Evolutionary conservation across 345 rosid species (phyloP).

Genomic region (Moricandia moricandioides): DNA sequence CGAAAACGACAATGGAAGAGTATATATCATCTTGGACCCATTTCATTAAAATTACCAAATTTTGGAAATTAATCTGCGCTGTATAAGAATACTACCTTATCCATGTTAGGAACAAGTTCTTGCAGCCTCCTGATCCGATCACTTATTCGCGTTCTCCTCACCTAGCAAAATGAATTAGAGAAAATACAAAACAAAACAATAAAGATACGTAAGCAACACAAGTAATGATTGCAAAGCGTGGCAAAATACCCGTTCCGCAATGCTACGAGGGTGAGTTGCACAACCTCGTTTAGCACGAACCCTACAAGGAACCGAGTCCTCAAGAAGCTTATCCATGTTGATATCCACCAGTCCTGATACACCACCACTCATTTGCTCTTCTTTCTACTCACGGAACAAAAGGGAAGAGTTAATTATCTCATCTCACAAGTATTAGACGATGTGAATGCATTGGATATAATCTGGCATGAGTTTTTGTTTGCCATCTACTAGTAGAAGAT

Average conservation of each 20-base stretch:
- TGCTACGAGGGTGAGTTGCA: slow-evolving; percentile 96
- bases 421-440: slow-evolving; percentile 3
- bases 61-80: background rate
- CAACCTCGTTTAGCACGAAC: slow-evolving; percentile 85
- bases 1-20: no score
- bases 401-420: background rate
- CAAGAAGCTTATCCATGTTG: slow-evolving; percentile 50
- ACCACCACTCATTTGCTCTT: slow-evolving; percentile 50
- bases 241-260: slow-evolving; percentile 71
- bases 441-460: background rate
- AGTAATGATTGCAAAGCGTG: background rate
- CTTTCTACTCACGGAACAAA: slow-evolving; percentile 45
- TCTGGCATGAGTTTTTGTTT: no score
- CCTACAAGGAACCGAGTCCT: slow-evolving; percentile 68
- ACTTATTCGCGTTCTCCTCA: slow-evolving; percentile 80
- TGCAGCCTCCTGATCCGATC: slow-evolving; percentile 89
- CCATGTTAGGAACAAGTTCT: slow-evolving; percentile 92
- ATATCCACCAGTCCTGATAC: slow-evolving; percentile 43
- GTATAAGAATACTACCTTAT: slow-evolving; percentile 50
- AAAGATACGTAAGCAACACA: background rate
- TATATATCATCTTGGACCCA: slow-evolving; percentile 2
- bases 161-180: slow-evolving; percentile 38
- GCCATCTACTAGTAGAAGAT: background rate
- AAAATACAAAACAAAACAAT: slow-evolving; percentile 16
- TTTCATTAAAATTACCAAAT: background rate